Evolutionary conservation across 1,139 yeast species (phyloP).

Genomic region (Suhomyces kunorum): DNA sequence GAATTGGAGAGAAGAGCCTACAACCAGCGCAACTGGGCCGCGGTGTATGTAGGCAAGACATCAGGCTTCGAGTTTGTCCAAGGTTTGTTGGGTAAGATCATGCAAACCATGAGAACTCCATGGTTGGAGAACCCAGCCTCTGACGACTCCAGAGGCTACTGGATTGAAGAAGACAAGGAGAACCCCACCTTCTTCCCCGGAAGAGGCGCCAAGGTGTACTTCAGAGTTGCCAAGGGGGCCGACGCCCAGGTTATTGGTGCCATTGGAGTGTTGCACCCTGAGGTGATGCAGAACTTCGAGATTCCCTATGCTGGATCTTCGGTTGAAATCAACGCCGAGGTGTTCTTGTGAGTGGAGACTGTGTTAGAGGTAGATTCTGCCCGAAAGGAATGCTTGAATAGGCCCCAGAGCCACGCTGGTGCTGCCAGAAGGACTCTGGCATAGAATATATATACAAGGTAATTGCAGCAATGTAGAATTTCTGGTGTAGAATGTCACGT

Average conservation of each 20-base stretch:
- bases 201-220: slow-evolving; percentile 87
- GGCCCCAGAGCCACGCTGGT: too few species aligned
- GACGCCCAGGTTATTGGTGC: slow-evolving; percentile 68
- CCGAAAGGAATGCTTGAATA: too few species aligned
- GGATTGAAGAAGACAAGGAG: slow-evolving; percentile 73
- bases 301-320: slow-evolving; percentile 91
- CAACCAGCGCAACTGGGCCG: slow-evolving; percentile 94
- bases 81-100: slow-evolving; percentile 90
- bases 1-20: slow-evolving; percentile 82
- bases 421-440: too few species aligned
- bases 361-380: not conserved
- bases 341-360: slow-evolving; percentile 52
- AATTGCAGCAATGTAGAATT: not conserved
- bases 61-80: slow-evolving; percentile 94
- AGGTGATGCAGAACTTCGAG: slow-evolving; percentile 82
- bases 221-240: slow-evolving; percentile 63
- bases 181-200: slow-evolving; percentile 91
- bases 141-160: slow-evolving; percentile 70
- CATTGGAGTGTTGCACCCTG: slow-evolving; percentile 95
- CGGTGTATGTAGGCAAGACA: slow-evolving; percentile 89
- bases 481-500: slow-evolving; percentile 3
- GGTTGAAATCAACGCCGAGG: slow-evolving; percentile 88
- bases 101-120: slow-evolving; percentile 92
- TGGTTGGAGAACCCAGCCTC: slow-evolving; percentile 65
- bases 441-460: too few species aligned